Conservation (phyloP, 345 rosid species). For the Gossypium ekmanianum region DNA sequence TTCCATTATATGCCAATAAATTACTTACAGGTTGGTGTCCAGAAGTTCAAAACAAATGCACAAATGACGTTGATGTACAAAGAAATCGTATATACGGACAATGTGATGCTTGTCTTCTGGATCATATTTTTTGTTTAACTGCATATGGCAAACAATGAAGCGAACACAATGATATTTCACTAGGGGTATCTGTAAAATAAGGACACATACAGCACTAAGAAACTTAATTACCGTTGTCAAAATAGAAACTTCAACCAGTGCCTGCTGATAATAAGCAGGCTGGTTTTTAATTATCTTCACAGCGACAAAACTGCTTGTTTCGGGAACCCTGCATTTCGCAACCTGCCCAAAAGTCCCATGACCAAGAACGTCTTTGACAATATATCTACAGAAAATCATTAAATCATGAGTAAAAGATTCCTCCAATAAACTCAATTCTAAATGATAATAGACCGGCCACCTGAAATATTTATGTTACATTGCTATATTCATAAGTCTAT, state of each 20-base stretch:
- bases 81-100: conserved; percentile 94
- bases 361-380: conserved; percentile 98
- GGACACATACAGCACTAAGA: conserved; percentile 16
- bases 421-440: conserved; percentile 8
- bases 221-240: conserved; percentile 70
- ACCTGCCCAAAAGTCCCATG: conserved; percentile 99
- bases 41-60: conserved; percentile 98
- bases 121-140: conserved; percentile 96
- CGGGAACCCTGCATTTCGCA: conserved; percentile 93
- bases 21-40: conserved; percentile 89
- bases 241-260: conserved; percentile 95
- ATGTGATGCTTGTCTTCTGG: conserved; percentile 98
- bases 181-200: background rate
- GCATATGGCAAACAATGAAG: conserved; percentile 29
- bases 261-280: conserved; percentile 98
- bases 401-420: conserved; percentile 22
- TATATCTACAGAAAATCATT: conserved; percentile 55
- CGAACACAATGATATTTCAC: conserved; percentile 4
- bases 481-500: conserved; percentile 15
- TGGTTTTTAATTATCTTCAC: conserved; percentile 93
- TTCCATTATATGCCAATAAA: background rate
- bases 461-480: background rate
- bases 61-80: conserved; percentile 75
- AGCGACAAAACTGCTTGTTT: conserved; percentile 68
- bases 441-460: conserved; percentile 4